These are phyloP conservation scores for Discostella stelligeroides DNA, from an alignment of 108 stramenopile species.

Conservation along the genomic window DNA sequence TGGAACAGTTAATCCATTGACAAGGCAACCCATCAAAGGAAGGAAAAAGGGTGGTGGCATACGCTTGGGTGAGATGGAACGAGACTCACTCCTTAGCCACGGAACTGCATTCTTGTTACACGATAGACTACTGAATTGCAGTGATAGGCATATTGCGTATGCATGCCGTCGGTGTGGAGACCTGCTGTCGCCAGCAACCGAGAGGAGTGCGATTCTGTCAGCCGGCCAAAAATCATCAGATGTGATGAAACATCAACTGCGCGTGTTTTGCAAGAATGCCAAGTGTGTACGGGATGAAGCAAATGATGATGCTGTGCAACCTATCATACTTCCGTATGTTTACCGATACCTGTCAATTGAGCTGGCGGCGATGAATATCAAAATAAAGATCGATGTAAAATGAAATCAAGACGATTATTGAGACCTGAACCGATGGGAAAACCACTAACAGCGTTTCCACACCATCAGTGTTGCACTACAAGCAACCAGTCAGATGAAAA, in stretches of 20 bases:
- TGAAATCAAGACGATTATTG: no score
- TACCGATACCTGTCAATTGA: conserved; percentile 98
- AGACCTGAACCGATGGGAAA: no score
- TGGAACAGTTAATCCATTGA: conserved; percentile 94
- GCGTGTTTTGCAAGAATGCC: conserved; percentile 80
- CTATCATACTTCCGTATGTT: conserved; percentile 96
- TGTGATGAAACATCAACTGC: conserved; percentile 70
- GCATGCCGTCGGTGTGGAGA: conserved; percentile 93
- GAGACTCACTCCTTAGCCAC: conserved; percentile 96
- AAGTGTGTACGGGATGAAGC: conserved; percentile 71
- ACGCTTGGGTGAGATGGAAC: conserved; percentile 99
- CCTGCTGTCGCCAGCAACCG: conserved; percentile 82
- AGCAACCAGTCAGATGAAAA: no score
- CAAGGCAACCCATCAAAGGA: conserved; percentile 99
- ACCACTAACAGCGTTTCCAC: no score
- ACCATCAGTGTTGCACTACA: no score
- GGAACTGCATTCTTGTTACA: conserved; percentile 95
- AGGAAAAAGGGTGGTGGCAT: conserved; percentile 98
- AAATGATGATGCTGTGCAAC: conserved; percentile 82
- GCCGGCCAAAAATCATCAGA: conserved; percentile 77
- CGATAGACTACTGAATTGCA: conserved; percentile 95
- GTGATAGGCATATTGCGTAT: conserved; percentile 92
- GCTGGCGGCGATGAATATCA: conserved; percentile 97
- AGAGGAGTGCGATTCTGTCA: conserved; percentile 76
- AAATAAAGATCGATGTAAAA: conserved; percentile 83